phyloP scores from a whole-genome alignment of 2,329 filamentous ascomycete species.

The Paraphoma sp. region DNA sequence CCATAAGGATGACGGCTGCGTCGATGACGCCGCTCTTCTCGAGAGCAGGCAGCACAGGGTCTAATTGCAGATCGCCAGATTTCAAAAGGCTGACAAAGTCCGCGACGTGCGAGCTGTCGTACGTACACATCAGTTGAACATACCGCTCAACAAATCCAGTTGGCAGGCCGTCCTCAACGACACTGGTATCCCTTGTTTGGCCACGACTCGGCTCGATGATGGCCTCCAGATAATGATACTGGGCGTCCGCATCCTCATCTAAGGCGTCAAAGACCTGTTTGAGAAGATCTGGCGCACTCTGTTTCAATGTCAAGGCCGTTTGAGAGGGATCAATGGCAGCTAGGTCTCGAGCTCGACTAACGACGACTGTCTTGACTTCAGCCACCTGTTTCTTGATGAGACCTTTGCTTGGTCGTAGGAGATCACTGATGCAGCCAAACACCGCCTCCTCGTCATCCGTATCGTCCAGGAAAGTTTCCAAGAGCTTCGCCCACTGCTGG shows the following conservation, averaged over 20 bases:
- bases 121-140: conserved; percentile 88
- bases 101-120: conserved; percentile 80
- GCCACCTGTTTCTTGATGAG: conserved; percentile 73
- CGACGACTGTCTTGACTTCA: conserved; percentile 73
- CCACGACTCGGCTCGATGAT: conserved; percentile 69
- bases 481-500: conserved; percentile 77
- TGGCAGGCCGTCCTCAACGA: conserved; percentile 35
- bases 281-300: conserved; percentile 69
- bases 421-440: conserved; percentile 81
- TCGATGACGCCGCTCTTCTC: conserved; percentile 90
- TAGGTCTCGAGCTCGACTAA: conserved; percentile 69
- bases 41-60: conserved; percentile 82
- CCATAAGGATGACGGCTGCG: conserved; percentile 89
- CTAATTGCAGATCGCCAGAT: conserved; percentile 78
- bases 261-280: conserved; percentile 68
- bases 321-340: conserved; percentile 69
- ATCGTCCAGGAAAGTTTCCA: conserved; percentile 87
- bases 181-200: conserved; percentile 1
- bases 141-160: conserved; percentile 80
- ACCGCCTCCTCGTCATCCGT: conserved; percentile 74
- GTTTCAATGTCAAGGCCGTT: conserved; percentile 70
- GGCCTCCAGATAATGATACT: conserved; percentile 78
- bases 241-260: conserved; percentile 65
- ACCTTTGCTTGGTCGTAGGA: conserved; percentile 68
- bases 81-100: conserved; percentile 81